Evolutionary conservation across 768 basidiomycete genomes (phyloP).

Genomic region (Galerina marginata): DNA sequence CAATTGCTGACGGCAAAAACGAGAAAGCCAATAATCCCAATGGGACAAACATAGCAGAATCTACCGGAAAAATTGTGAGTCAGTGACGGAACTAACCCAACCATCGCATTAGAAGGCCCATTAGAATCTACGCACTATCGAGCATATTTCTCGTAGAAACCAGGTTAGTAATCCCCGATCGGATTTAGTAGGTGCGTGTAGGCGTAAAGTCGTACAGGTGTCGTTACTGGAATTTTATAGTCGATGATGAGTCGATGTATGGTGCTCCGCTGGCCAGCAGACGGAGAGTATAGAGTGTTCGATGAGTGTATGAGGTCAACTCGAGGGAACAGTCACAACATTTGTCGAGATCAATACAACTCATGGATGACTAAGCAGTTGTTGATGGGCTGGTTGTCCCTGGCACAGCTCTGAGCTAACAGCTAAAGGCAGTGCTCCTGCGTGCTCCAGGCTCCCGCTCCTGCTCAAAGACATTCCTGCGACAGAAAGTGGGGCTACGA

Average conservation of each 20-base stretch:
- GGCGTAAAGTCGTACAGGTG: constrained; percentile 16
- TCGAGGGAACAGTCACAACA: constrained; percentile 15
- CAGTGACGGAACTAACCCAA: not conserved
- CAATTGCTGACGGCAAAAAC: constrained; percentile 26
- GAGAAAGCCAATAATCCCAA: constrained; percentile 25
- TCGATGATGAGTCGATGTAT: constrained; percentile 5
- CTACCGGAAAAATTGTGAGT: constrained; percentile 14
- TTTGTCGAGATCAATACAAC: not conserved
- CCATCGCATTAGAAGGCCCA: not conserved
- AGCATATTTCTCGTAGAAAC: constrained; percentile 12
- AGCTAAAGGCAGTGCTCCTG: no score
- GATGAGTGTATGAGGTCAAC: constrained; percentile 31
- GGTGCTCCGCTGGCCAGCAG: constrained; percentile 36
- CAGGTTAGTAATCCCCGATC: constrained; percentile 3
- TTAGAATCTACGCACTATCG: constrained; percentile 14
- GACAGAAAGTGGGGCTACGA: no score
- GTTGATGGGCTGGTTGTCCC: not conserved
- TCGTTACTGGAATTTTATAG: constrained; percentile 12
- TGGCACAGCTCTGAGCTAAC: no score
- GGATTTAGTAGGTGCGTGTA: not conserved
- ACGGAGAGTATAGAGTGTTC: constrained; percentile 26
- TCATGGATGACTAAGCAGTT: constrained; percentile 13
- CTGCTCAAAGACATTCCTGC: no score
- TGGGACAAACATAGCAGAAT: constrained; percentile 19
- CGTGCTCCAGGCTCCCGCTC: no score